These are phyloP conservation scores for Talaromyces verruculosus DNA, from an alignment of 2,329 filamentous ascomycete genomes.

Conservation along the genomic window DNA sequence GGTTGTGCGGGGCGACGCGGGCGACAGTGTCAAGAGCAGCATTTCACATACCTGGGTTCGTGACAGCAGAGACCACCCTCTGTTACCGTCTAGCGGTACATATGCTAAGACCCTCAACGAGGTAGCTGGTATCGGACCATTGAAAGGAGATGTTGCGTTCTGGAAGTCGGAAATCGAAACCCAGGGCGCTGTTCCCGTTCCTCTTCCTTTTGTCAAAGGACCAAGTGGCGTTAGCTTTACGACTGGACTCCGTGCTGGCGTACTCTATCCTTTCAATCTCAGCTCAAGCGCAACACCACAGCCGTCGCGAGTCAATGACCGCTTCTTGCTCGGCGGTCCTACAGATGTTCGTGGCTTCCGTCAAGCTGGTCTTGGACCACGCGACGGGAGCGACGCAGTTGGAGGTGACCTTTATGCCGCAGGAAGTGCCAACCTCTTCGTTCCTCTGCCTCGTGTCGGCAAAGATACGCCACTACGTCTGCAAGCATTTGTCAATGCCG, in stretches of 20 bases:
- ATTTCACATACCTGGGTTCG: conserved; percentile 76
- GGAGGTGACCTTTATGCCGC: conserved; percentile 92
- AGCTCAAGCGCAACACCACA: conserved; percentile 56
- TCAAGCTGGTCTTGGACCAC: conserved; percentile 81
- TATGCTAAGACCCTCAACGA: conserved; percentile 75
- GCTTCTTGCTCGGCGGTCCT: conserved; percentile 90
- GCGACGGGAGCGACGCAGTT: conserved; percentile 79
- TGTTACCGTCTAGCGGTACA: conserved; percentile 80
- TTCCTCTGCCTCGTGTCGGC: conserved; percentile 80
- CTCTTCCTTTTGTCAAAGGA: conserved; percentile 66
- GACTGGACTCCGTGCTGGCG: conserved; percentile 74
- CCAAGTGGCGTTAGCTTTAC: conserved; percentile 79
- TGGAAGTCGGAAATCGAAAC: conserved; percentile 87
- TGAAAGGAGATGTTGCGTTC: conserved; percentile 90
- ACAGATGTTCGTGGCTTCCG: conserved; percentile 94
- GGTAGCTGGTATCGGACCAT: conserved; percentile 79
- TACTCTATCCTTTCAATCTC: conserved; percentile 77
- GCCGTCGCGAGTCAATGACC: conserved; percentile 83
- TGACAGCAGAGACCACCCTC: conserved; percentile 79
- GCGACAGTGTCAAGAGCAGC: conserved; percentile 86
- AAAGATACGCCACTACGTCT: conserved; percentile 81
- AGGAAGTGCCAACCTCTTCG: conserved; percentile 77
- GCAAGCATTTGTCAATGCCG: conserved; percentile 89
- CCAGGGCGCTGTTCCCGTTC: conserved; percentile 71
- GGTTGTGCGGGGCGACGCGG: conserved; percentile 78